Conservation (phyloP, 2,329 filamentous ascomycete genomes). For the Paracamarosporium sp. region DNA sequence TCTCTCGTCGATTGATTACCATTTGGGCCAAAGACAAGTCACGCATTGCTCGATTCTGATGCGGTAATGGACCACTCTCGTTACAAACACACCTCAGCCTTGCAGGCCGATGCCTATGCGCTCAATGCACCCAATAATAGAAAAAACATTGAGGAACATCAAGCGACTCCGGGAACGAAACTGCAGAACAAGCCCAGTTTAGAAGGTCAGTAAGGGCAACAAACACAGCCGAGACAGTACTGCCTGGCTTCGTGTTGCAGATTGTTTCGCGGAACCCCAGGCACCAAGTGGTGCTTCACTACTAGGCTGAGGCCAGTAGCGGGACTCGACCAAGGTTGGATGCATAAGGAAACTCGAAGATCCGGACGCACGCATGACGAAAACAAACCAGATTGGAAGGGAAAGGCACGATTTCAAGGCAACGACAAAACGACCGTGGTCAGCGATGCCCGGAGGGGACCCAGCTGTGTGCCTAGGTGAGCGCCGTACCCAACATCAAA, state of each 20-base stretch:
- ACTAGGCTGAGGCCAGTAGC: conserved; percentile 10
- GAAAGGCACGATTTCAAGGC: conserved; percentile 35
- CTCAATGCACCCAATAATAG: neutral
- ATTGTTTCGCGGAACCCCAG: conserved; percentile 32
- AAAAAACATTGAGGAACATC: neutral
- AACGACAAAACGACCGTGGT: conserved; percentile 30
- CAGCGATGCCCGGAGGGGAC: conserved; percentile 13
- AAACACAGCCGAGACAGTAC: conserved; percentile 24
- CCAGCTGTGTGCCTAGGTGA: conserved; percentile 23
- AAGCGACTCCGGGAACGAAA: neutral
- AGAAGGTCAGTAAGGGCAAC: neutral
- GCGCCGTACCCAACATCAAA: conserved; percentile 13
- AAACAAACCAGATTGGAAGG: conserved; percentile 15
- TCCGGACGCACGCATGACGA: neutral
- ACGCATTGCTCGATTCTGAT: neutral
- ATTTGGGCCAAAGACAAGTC: neutral
- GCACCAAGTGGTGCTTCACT: conserved; percentile 16
- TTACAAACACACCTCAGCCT: neutral
- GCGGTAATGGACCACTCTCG: neutral
- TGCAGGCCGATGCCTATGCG: neutral
- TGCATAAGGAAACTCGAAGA: neutral
- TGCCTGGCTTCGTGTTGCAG: conserved; percentile 27
- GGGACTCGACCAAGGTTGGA: conserved; percentile 6
- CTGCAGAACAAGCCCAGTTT: neutral
- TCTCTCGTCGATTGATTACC: neutral